Evolutionary conservation across 1,284 basidiomycete species (phyloP), one percentile per base, ranked within the genome.

Genomic region (Trichosporon inkin): DNA sequence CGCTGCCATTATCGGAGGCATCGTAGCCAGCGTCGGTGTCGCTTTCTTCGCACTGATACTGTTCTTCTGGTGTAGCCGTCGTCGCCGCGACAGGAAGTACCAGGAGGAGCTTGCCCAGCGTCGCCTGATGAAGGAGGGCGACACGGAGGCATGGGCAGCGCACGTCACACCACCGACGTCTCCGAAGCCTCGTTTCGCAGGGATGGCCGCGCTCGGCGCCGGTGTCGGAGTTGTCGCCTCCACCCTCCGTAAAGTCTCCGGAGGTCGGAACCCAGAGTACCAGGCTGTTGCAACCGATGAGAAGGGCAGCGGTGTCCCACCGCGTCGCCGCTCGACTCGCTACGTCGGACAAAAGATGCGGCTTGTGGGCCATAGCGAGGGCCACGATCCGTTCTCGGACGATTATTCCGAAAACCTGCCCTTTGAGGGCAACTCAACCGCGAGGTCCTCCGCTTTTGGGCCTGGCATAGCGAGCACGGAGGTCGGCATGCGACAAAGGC

Each of bases 351-450:
- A 49, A 16, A 49, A 49, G 44, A 49, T 49, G 44, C 44, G 44
- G 22, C 44, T 49, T 16, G 44, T 49, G 44, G 44, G 44, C 24
- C 44, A 49, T 49, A 49, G 44, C 28, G 44, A 49, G 44, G 44
- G 44, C 44, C 44, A 49, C 44, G 44, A 49, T n/a, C 44, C 44
- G 14, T 49, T 49, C 44, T 49, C 44, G 7, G 44, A 49, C 44
- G 28, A 28, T 16, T 49, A 49, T 14, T 49, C 44, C 14, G 44
- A 49, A 24, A 24, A 49, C 16, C 22, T 49, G 24, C 44, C 44
- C 17, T 49, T 49, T 17, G 44, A 49, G 24, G 22, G 22, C 5
- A 32, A n/a, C 22, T 49, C 44, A 14, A 28, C 44, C 16, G 44
- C 24, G 6, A 28, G 22, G 16, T 28, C 24, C 14, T 49, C 44